phyloP scores from a whole-genome alignment of 2,329 filamentous ascomycete genomes.

The Colletotrichum sojae region DNA sequence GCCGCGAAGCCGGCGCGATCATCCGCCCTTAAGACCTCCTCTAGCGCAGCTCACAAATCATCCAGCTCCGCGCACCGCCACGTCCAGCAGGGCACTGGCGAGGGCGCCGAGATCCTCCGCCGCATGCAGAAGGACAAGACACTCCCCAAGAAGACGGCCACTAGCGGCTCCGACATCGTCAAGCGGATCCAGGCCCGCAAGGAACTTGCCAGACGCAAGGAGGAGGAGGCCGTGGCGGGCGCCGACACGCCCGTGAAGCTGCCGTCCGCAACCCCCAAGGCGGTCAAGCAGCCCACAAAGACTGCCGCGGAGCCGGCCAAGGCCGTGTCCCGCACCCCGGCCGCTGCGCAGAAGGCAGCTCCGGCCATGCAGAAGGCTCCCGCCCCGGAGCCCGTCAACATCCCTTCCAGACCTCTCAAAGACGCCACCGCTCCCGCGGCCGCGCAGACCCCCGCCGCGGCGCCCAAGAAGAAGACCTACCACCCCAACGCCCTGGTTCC shows the following conservation, averaged over 20 bases:
- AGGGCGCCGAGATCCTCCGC: conserved; percentile 13
- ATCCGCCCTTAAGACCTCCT: not conserved
- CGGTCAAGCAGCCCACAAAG: not conserved
- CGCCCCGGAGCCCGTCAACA: not conserved
- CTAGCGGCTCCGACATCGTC: conserved; percentile 22
- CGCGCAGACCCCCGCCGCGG: not conserved
- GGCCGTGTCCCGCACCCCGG: conserved; percentile 1
- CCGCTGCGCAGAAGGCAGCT: not conserved
- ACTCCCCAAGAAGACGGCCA: not conserved
- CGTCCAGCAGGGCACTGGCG: not conserved
- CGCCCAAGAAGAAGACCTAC: conserved; percentile 29
- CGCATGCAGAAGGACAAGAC: conserved; percentile 4
- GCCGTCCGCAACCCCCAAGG: not conserved
- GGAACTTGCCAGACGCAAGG: conserved; percentile 1
- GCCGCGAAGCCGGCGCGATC: not conserved
- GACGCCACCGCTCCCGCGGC: not conserved
- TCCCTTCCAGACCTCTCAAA: not conserved
- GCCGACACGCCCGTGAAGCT: not conserved
- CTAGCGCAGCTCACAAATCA: not conserved
- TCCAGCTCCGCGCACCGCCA: not conserved
- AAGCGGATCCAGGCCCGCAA: conserved; percentile 31
- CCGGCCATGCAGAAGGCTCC: conserved; percentile 11
- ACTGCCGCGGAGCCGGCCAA: not conserved
- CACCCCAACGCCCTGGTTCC: conserved; percentile 27
- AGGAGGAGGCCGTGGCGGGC: not conserved